phyloP scores from a whole-genome alignment of 73 alveolate species.

The Tetrahymena malaccensis region DNA sequence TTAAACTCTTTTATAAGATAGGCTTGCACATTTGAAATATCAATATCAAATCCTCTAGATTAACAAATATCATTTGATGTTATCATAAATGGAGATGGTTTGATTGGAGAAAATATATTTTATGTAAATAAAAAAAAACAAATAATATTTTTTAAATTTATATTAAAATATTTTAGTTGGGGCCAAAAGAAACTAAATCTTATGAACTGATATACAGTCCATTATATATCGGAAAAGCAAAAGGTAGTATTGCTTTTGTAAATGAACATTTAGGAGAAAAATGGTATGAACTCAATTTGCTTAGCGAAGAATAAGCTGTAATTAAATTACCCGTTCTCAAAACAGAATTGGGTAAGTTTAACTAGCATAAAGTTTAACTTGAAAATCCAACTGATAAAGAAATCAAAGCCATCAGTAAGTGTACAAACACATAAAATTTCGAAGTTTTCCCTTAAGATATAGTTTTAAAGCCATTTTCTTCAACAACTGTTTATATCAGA shows the following conservation, averaged over 20 bases:
- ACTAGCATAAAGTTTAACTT: conserved; percentile 67
- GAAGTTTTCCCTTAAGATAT: conserved; percentile 92
- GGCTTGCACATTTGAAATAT: conserved; percentile 81
- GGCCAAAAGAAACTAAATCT: conserved; percentile 66
- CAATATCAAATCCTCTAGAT: conserved; percentile 80
- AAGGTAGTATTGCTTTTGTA: conserved; percentile 88
- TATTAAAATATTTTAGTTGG: not conserved
- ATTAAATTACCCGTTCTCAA: conserved; percentile 69
- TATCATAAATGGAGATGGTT: conserved; percentile 85
- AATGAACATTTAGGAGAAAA: conserved; percentile 95
- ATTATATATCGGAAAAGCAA: conserved; percentile 78
- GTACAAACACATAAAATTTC: conserved; percentile 81
- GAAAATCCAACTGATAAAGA: conserved; percentile 97
- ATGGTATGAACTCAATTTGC: conserved; percentile 87
- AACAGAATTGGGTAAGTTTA: conserved; percentile 92
- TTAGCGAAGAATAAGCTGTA: conserved; percentile 85
- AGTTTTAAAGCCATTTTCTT: conserved; percentile 48
- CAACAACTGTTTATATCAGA: not conserved
- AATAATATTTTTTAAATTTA: not conserved
- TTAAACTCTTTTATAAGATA: conserved; percentile 82
- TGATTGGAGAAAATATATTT: conserved; percentile 76
- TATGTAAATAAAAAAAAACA: conserved; percentile 12
- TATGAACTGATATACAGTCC: conserved; percentile 91
- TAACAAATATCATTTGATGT: conserved; percentile 87
- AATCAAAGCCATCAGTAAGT: conserved; percentile 64